These are phyloP conservation scores for Schizopora paradoxa DNA, from an alignment of 1,284 basidiomycete species.

Conservation along the genomic window DNA sequence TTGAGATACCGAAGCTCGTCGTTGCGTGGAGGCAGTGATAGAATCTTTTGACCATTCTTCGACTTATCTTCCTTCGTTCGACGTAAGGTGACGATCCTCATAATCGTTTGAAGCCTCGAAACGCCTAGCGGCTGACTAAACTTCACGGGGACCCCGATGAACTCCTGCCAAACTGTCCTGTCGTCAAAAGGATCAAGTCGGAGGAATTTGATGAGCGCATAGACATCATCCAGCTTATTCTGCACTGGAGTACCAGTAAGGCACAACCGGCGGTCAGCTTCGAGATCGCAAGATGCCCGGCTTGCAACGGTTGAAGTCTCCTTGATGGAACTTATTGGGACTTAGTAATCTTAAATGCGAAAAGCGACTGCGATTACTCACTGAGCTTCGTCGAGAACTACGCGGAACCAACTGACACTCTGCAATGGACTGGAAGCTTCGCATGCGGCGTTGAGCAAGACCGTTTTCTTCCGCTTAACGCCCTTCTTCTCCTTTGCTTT, in stretches of 20 bases:
- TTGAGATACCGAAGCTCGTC: constrained; percentile 84
- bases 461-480: constrained; percentile 62
- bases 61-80: constrained; percentile 90
- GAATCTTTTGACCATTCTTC: constrained; percentile 78
- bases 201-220: constrained; percentile 93
- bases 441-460: constrained; percentile 41
- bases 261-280: constrained; percentile 89
- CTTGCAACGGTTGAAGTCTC: constrained; percentile 92
- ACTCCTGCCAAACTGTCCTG: constrained; percentile 89
- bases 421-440: constrained; percentile 87
- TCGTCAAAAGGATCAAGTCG: constrained; percentile 91
- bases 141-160: constrained; percentile 88
- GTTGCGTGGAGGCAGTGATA: constrained; percentile 82
- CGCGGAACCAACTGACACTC: constrained; percentile 94
- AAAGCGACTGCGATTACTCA: constrained; percentile 41
- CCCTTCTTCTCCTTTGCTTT: constrained; percentile 53
- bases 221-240: constrained; percentile 98
- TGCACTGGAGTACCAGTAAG: constrained; percentile 98
- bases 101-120: constrained; percentile 91
- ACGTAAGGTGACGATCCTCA: constrained; percentile 94
- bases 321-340: constrained; percentile 79
- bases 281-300: constrained; percentile 90
- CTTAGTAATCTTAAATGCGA: constrained; percentile 8
- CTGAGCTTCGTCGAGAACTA: constrained; percentile 98
- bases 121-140: constrained; percentile 89